phyloP scores from a whole-genome alignment of 352 stramenopile genomes.

The Elongisporangium undulatum region DNA sequence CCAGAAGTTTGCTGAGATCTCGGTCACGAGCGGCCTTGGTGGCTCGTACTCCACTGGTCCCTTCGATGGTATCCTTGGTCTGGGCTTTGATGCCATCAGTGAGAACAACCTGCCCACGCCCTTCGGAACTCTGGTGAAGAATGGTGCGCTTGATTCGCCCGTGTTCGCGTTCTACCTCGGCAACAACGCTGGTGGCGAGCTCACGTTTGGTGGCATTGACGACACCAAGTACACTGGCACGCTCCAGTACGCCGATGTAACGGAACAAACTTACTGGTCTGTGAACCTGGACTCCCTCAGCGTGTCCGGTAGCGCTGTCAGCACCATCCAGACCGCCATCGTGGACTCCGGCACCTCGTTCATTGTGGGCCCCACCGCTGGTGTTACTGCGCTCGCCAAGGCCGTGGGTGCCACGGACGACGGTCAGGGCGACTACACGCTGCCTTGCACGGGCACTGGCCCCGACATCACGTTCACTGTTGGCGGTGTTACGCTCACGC shows the following conservation, averaged over 20 bases:
- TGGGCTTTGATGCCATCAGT: constrained; percentile 90
- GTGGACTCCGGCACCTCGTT: constrained; percentile 96
- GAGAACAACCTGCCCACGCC: constrained; percentile 91
- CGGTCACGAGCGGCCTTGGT: constrained; percentile 88
- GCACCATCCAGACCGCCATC: constrained; percentile 76
- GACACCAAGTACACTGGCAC: constrained; percentile 92
- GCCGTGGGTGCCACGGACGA: constrained; percentile 88
- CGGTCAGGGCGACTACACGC: constrained; percentile 93
- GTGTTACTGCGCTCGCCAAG: constrained; percentile 84
- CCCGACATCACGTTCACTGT: constrained; percentile 93
- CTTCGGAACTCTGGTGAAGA: constrained; percentile 92
- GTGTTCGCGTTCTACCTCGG: constrained; percentile 97
- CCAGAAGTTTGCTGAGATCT: constrained; percentile 86
- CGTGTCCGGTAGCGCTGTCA: constrained; percentile 51
- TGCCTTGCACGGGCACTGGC: constrained; percentile 88
- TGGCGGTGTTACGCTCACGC: constrained; percentile 86
- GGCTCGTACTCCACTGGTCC: constrained; percentile 86
- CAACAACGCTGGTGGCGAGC: constrained; percentile 74
- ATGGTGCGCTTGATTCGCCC: constrained; percentile 79
- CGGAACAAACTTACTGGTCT: constrained; percentile 62
- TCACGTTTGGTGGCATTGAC: constrained; percentile 81
- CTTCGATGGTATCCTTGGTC: constrained; percentile 97
- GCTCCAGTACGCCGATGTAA: constrained; percentile 88
- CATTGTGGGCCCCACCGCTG: constrained; percentile 89
- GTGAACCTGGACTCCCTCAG: constrained; percentile 68